Base-by-base conservation (phyloP, 2,329 filamentous ascomycete genomes). In the Chaetomium strumarium region DNA sequence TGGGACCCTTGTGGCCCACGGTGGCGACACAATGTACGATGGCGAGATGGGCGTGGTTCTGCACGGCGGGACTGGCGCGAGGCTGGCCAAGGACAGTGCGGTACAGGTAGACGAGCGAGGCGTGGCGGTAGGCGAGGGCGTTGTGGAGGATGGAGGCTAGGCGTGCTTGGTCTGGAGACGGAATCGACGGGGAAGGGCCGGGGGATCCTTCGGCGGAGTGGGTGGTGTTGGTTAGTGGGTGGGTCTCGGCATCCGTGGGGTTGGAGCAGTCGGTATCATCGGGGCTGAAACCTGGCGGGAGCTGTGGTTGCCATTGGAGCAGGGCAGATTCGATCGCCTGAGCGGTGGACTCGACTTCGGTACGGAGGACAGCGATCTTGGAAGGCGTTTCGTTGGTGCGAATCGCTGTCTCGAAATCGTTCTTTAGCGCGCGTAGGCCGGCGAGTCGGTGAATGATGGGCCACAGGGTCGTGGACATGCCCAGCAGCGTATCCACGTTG, bases 381-480 rank as follows among this genome's bases (percentile, higher is more conserved):
- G 72, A 70, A 2, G 63, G 53, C 12, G 67, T 53, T 50, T 75
- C 69, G 13, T 72, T 70, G 17, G 67, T 65, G 8, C 64, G 61
- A 16, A 72, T 66, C 7, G 78, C 77, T 5, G 63, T 64, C 51
- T 77, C 72, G 2, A 83, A 68, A 42, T 79, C 75, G 13, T 66
- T 70, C 59, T 81, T 82, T 13, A 81, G 69, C 1, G 74, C 72
- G 1, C 75, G 67, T 0, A 84, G 72, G 53, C 75, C 78, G 0
- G 80, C 81, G 2, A 84, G 71, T 10, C 77, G 76, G 60, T 84
- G 79, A 55, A 84, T 80, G 16, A 83, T 76, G 11, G 81, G 81
- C 81, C 81, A 84, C 0, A 84, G 67, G 2, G 80, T 80, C 1
- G 78, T 82, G 1, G 80, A 77, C 69, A 84, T 78, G 19, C 81